Conservation (phyloP, 768 basidiomycete species). For the Cubamyces sp. region DNA sequence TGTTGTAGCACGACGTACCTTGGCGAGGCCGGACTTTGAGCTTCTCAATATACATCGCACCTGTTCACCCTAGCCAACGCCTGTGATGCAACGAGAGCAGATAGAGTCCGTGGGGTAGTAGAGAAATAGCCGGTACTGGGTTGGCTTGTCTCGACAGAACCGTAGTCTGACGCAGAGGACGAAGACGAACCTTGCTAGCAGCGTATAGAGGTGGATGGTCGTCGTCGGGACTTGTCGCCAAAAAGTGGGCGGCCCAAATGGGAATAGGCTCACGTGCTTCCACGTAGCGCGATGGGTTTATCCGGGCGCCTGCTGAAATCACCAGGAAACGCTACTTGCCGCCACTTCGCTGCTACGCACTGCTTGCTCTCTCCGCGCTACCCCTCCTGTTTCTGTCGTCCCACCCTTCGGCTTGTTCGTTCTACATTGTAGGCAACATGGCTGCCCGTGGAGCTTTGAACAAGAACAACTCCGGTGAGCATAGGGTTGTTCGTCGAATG, state of each 20-base stretch:
- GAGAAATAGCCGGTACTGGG: too few species aligned
- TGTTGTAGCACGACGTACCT: conserved; percentile 45
- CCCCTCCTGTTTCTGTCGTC: conserved; percentile 1
- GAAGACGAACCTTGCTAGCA: conserved; percentile 14
- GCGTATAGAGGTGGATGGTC: conserved; percentile 9
- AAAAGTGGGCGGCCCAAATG: conserved; percentile 9
- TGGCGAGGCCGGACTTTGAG: conserved; percentile 82
- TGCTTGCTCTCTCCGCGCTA: not conserved
- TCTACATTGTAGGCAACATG: conserved; percentile 24
- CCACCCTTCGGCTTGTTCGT: not conserved
- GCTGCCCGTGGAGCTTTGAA: conserved; percentile 53
- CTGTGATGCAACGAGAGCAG: not conserved
- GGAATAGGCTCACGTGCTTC: conserved; percentile 21
- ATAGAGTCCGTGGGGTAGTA: not conserved
- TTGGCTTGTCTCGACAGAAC: too few species aligned
- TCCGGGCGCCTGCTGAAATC: conserved; percentile 22
- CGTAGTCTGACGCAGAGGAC: too few species aligned
- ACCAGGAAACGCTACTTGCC: conserved; percentile 16
- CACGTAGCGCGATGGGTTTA: conserved; percentile 9
- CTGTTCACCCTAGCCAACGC: conserved; percentile 14
- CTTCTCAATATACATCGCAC: conserved; percentile 63
- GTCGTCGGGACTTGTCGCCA: conserved; percentile 7
- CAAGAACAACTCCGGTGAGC: conserved; percentile 87
- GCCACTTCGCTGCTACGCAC: not conserved
- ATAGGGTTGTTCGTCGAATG: not conserved